These are phyloP conservation scores for Lasiodiplodia sp. DNA, from an alignment of 2,329 filamentous ascomycete genomes.

Conservation along the genomic window DNA sequence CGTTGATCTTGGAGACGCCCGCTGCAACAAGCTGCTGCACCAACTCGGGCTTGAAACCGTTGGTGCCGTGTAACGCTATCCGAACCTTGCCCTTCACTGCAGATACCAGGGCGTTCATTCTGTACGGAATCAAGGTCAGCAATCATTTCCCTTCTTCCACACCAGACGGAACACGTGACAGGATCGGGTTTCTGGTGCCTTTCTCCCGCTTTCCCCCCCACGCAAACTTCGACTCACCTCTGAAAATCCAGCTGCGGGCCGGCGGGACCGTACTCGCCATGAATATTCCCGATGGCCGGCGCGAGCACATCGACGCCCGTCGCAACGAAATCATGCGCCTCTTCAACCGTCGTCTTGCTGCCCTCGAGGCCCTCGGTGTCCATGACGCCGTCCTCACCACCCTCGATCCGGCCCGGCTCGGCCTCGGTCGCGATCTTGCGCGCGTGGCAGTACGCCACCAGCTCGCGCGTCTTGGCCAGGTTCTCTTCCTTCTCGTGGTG, in stretches of 20 bases:
- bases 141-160: not conserved
- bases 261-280: slow-evolving; percentile 73
- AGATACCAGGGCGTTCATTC: not conserved
- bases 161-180: not conserved
- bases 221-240: slow-evolving; percentile 22
- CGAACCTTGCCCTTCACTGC: slow-evolving; percentile 50
- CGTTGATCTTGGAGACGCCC: slow-evolving; percentile 65
- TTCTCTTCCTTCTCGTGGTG: slow-evolving; percentile 76
- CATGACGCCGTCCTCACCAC: slow-evolving; percentile 75
- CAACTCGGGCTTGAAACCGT: slow-evolving; percentile 60
- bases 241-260: slow-evolving; percentile 50
- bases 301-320: slow-evolving; percentile 77
- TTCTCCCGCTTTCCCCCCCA: too few relatives aligned
- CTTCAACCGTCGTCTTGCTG: slow-evolving; percentile 70
- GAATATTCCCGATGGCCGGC: slow-evolving; percentile 77
- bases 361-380: slow-evolving; percentile 70
- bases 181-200: too few relatives aligned
- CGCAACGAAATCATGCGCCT: slow-evolving; percentile 72
- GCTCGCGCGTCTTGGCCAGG: slow-evolving; percentile 65
- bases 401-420: slow-evolving; percentile 73
- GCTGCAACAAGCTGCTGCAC: slow-evolving; percentile 60
- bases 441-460: slow-evolving; percentile 68
- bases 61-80: slow-evolving; percentile 65
- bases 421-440: slow-evolving; percentile 73
- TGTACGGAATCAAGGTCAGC: not conserved